These are phyloP conservation scores for Suillus tomentosus DNA, from an alignment of 768 basidiomycete genomes.

Conservation along the genomic window DNA sequence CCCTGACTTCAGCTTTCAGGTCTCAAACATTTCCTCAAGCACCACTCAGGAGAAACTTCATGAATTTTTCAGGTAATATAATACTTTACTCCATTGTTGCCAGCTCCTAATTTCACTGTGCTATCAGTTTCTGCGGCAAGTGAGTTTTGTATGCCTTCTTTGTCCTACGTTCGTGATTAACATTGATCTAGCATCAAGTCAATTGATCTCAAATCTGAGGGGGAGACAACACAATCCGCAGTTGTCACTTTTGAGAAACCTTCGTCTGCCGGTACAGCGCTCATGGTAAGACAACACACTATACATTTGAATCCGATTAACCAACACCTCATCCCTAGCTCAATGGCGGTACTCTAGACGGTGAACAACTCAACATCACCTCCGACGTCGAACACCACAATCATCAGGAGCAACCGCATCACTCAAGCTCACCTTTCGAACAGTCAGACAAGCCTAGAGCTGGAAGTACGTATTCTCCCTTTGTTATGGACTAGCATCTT, in stretches of 20 bases:
- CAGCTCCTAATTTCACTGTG: constrained; percentile 11
- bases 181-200: constrained; percentile 53
- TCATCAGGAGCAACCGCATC: constrained; percentile 46
- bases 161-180: constrained; percentile 8
- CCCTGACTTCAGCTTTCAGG: constrained; percentile 42
- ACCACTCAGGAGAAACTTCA: constrained; percentile 70
- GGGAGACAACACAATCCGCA: constrained; percentile 49
- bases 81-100: constrained; percentile 6
- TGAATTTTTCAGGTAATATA: constrained; percentile 77
- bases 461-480: constrained; percentile 54
- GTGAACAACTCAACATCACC: constrained; percentile 65
- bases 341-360: constrained; percentile 78
- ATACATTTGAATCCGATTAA: background rate
- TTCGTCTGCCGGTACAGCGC: constrained; percentile 80
- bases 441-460: constrained; percentile 93
- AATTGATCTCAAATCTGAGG: constrained; percentile 57
- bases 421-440: constrained; percentile 48
- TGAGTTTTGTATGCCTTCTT: constrained; percentile 31
- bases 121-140: constrained; percentile 83
- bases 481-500: background rate
- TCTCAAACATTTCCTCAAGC: constrained; percentile 64
- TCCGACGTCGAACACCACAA: constrained; percentile 65
- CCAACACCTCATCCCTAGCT: constrained; percentile 41
- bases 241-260: constrained; percentile 82
- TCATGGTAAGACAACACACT: constrained; percentile 56